A percentile compares a stretch with the other conserved stretches of the same genome.
These are phyloP conservation scores for Diaporthe citrichinensis DNA, from an alignment of 2,329 filamentous ascomycete genomes.

Conservation along the genomic window DNA sequence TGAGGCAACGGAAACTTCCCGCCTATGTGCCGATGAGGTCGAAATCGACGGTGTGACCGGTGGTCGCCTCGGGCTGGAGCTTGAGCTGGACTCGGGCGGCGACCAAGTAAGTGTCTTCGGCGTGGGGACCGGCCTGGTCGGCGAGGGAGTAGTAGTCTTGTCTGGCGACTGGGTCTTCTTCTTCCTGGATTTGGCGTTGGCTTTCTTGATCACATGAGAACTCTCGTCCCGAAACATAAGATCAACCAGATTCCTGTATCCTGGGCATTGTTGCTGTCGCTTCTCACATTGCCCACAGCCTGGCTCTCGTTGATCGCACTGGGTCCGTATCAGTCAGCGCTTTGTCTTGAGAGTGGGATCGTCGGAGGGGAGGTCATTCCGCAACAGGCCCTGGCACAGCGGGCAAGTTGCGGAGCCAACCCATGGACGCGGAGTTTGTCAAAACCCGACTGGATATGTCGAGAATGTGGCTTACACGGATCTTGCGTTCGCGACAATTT, in stretches of 20 bases:
- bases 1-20: neutral
- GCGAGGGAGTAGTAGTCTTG: constrained; percentile 19
- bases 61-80: constrained; percentile 11
- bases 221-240: constrained; percentile 72
- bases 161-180: constrained; percentile 42
- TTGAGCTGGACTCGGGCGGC: constrained; percentile 11
- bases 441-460: neutral
- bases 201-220: constrained; percentile 68
- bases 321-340: constrained; percentile 31
- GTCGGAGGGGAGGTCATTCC: constrained; percentile 1
- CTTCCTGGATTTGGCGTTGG: constrained; percentile 54
- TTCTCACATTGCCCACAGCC: constrained; percentile 69
- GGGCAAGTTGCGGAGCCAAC: constrained; percentile 8
- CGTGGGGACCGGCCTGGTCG: constrained; percentile 5
- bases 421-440: neutral
- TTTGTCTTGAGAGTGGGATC: constrained; percentile 3
- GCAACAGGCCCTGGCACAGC: neutral
- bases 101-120: constrained; percentile 43
- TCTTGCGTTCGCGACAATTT: constrained; percentile 68
- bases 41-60: constrained; percentile 7
- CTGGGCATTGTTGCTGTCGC: constrained; percentile 65
- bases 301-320: constrained; percentile 68
- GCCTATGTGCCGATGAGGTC: constrained; percentile 6
- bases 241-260: constrained; percentile 68
- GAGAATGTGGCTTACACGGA: constrained; percentile 60